Evolutionary conservation across 1,139 yeast genomes (phyloP), one percentile per base, ranked within the genome.

Genomic region (Candida pseudoviswanathii): DNA sequence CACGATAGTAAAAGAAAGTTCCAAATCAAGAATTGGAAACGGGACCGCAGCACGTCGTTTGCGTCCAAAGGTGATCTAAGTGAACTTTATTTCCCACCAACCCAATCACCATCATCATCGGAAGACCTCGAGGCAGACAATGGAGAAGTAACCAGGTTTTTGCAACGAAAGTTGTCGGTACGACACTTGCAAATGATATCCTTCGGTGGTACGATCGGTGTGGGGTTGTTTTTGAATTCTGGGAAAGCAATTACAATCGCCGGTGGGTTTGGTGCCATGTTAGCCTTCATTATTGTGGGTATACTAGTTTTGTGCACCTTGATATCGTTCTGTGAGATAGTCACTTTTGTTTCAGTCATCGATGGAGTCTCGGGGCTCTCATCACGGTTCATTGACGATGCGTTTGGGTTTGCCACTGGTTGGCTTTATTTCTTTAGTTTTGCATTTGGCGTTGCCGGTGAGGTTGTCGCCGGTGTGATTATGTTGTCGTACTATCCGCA

Each of bases 251-350:
- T 90, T 46, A 78, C 86, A 27, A 82, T 84, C 21, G 86, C 92
- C 2, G 97, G 97, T 2, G 96, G 96, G 0, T 70, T 89, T 50
- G 96, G 96, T 0, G 81, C 91, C 2, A 64, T 89, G 7, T 60
- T 90, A 2, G 96, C 96, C 2, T 89, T 84, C 60, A 53, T 77
- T 0, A 67, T 89, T 8, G 80, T 89, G 37, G 95, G 95, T 0
- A 60, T 81, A 0, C 75, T 89, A 11, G 91, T 88, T 0, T 65
- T 85, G 41, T 79, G 86, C 2, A 84, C 95, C 1, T 81, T 89
- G 77, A 70, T 85, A 25, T 83, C 92, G 4, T 85, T 89, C 62
- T 89, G 96, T 53, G 97, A 90, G 66, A 86, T 90, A 87, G 90
- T 89, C 8, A 87, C 96, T 0, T 75, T 89, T 54, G 82, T 89